A percentile compares a stretch with the other conserved stretches of the same genome.
Conservation (phyloP, 768 basidiomycete species). For the Lactifluus volemus region DNA sequence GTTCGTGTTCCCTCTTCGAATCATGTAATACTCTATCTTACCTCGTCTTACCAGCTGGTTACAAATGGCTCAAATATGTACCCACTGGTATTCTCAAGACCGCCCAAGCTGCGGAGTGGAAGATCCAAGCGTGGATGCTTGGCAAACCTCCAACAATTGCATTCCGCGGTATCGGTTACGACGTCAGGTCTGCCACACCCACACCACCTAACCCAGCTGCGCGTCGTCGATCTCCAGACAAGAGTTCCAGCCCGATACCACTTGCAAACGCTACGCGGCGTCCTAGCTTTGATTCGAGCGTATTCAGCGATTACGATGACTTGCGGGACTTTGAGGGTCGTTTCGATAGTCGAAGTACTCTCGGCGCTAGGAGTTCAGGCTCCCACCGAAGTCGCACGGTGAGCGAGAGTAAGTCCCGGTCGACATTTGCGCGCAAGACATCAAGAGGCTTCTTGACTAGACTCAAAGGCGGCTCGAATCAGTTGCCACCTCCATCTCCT, state of each 20-base stretch:
- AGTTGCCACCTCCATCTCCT: slow-evolving; percentile 39
- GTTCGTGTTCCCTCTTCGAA: slow-evolving; percentile 37
- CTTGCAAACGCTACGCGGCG: slow-evolving; percentile 40
- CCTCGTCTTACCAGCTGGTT: slow-evolving; percentile 46
- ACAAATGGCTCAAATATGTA: slow-evolving; percentile 96
- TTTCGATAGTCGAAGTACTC: slow-evolving; percentile 73
- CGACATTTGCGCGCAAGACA: slow-evolving; percentile 41
- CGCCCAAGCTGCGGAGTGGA: slow-evolving; percentile 96
- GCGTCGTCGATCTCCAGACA: slow-evolving; percentile 13
- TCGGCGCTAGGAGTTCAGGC: slow-evolving; percentile 38
- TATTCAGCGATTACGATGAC: slow-evolving; percentile 84
- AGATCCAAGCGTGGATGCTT: slow-evolving; percentile 93
- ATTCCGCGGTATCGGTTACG: slow-evolving; percentile 82
- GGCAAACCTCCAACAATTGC: slow-evolving; percentile 87
- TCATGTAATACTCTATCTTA: slow-evolving; percentile 10
- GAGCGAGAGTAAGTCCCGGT: slow-evolving; percentile 31
- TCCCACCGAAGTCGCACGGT: slow-evolving; percentile 23
- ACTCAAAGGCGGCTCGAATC: slow-evolving; percentile 41
- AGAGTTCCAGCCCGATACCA: slow-evolving; percentile 10
- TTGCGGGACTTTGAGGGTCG: slow-evolving; percentile 79
- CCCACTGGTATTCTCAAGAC: slow-evolving; percentile 89
- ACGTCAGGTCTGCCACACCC: slow-evolving; percentile 27
- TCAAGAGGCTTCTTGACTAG: slow-evolving; percentile 62
- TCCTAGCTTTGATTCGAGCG: slow-evolving; percentile 63
- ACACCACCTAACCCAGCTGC: slow-evolving; percentile 13